Evolutionary conservation across 495 filamentous ascomycete species (phyloP), one percentile per base, ranked within the genome.

Genomic region (Penicillium ucsense): DNA sequence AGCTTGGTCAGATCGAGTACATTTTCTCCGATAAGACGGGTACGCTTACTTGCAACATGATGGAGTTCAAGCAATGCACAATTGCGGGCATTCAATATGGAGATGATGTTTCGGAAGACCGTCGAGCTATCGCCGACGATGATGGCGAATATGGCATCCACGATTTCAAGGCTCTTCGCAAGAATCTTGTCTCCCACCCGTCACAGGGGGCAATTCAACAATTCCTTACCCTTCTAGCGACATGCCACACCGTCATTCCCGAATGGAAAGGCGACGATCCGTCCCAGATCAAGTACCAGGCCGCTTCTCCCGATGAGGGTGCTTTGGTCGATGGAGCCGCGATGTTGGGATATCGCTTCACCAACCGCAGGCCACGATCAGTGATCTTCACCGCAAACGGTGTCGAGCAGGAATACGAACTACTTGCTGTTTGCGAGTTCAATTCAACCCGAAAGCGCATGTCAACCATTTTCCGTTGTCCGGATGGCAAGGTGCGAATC

Each of bases 21-120:
- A 91, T 97, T 43, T 99, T 99, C 65, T 95, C 89, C 3, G 94
- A 99, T 67, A 98, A 99, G 72, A 99, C 94, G 5, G 94, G 94
- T 33, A 99, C 94, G n/a, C 69, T 99, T 56, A 99, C 94, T 29
- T 94, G 90, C 70, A 99, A 99, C 64, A 82, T 85, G 79, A 99
- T 99, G 94, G 94, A 97, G 65, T 99, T 96, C 64, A 89, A 88
- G 63, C 88, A 95, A 64, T 92, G 86, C 53, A 84, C 85, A 3
- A 96, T 99, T 57, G 86, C 79, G 11, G 94, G 94, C 29, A 82
- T 97, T 48, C 89, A 94, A 65, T 99, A 99, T 59, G 86, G 86
- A 6, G 89, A 92, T 46, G 89, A 92, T 41, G 82, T 96, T 28
- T 83, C 94, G 0, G 94, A 99, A 61, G 94, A 99, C 59, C 82